Percentiles rank a stretch among this genome's conserved stretches.
phyloP scores from a whole-genome alignment of 805 yeast genomes.

The Yarrowia sp. region DNA sequence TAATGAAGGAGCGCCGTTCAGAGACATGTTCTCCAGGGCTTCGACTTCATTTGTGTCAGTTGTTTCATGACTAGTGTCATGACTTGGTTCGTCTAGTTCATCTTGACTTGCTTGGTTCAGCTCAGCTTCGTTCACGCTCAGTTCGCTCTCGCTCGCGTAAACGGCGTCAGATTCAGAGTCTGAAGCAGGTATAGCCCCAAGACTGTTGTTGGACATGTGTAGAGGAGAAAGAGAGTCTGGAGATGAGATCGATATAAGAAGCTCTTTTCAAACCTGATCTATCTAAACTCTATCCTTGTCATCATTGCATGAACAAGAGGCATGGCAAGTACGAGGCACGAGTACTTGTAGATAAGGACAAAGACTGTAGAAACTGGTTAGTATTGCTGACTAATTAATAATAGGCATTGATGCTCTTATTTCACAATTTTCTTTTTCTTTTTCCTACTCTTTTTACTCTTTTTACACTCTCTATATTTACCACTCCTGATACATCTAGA shows the following conservation, averaged over 20 bases:
- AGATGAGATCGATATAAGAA: no score
- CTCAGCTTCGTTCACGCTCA: neutral
- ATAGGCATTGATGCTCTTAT: no score
- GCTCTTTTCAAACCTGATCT: slow-evolving; percentile 4
- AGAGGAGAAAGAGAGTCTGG: neutral
- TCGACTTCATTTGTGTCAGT: neutral
- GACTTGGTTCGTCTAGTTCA: no score
- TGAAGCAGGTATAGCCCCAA: slow-evolving; percentile 19
- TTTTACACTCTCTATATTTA: no score
- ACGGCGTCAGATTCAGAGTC: neutral
- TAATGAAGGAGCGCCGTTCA: neutral
- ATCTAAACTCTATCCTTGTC: neutral
- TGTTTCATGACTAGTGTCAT: no score
- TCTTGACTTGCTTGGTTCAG: no score
- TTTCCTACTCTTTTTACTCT: neutral
- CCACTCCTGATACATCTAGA: no score
- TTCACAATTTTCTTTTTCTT: no score
- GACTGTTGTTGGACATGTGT: neutral
- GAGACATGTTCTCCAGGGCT: neutral
- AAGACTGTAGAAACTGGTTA: no score
- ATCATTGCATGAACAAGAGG: neutral
- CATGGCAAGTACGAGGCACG: neutral
- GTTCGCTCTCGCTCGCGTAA: neutral
- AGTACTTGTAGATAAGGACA: no score
- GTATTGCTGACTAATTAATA: no score